phyloP scores from a whole-genome alignment of 129 eudicot species.

The Scalesia atractyloides region DNA sequence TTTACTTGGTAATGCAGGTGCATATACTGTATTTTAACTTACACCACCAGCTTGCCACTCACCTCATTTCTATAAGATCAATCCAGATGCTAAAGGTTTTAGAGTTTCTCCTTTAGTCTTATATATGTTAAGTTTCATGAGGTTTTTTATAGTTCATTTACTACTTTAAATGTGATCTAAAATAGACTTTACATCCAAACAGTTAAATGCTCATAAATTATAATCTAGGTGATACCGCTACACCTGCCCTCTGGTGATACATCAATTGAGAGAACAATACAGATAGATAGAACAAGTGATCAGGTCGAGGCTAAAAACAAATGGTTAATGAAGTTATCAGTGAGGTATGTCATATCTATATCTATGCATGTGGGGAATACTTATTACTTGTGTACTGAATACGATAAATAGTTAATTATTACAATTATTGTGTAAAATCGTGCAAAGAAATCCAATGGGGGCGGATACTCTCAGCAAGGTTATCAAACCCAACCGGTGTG shows the following conservation, averaged over 20 bases:
- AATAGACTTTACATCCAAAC: neutral
- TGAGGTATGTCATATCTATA: slow-evolving; percentile 73
- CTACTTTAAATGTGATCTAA: slow-evolving; percentile 46
- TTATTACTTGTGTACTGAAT: slow-evolving; percentile 12
- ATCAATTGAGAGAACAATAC: slow-evolving; percentile 67
- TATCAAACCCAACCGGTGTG: slow-evolving; percentile 65
- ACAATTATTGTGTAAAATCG: slow-evolving; percentile 74
- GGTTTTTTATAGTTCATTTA: slow-evolving; percentile 24
- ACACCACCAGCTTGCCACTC: too few species aligned
- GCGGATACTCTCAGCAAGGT: slow-evolving; percentile 83
- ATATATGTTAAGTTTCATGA: slow-evolving; percentile 73
- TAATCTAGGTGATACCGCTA: slow-evolving; percentile 76
- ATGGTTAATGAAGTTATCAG: slow-evolving; percentile 78
- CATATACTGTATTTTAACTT: too few species aligned
- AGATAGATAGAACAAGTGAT: slow-evolving; percentile 75
- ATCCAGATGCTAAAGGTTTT: too few species aligned
- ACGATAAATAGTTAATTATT: neutral
- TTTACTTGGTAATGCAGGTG: too few species aligned
- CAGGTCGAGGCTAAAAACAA: slow-evolving; percentile 81
- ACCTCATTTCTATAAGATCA: too few species aligned
- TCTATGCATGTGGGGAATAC: neutral
- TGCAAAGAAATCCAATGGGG: slow-evolving; percentile 58
- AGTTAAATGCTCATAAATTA: neutral
- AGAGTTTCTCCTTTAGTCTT: too few species aligned
- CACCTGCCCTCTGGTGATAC: slow-evolving; percentile 82